Conservation (phyloP, 2,329 filamentous ascomycete species). For the Metarhizium album region DNA sequence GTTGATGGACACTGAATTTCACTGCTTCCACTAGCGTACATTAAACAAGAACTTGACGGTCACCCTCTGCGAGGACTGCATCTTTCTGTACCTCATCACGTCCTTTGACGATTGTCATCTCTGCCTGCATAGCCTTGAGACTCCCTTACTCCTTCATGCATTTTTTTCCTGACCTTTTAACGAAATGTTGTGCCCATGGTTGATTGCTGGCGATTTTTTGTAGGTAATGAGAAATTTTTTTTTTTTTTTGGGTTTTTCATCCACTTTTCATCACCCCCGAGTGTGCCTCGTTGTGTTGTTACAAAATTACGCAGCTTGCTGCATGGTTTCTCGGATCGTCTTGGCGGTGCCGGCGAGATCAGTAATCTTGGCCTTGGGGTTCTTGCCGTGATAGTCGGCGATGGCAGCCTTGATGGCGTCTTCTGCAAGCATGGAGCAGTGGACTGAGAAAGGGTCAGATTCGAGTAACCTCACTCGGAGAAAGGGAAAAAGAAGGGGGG, state of each 20-base stretch:
- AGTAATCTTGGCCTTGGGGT: conserved; percentile 42
- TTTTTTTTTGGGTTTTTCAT: conserved; percentile 1
- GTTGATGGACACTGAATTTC: not conserved
- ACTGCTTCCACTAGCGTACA: not conserved
- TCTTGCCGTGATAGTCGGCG: conserved; percentile 82
- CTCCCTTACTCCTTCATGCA: not conserved
- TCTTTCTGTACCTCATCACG: not conserved
- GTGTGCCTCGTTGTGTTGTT: not conserved
- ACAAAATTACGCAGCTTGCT: conserved; percentile 7
- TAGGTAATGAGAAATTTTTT: not conserved
- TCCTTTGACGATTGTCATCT: not conserved
- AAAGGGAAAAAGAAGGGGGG: not conserved
- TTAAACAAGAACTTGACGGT: not conserved
- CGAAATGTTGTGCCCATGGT: not conserved
- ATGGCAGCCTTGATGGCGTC: conserved; percentile 89
- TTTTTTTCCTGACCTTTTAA: not conserved
- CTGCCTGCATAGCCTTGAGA: not conserved
- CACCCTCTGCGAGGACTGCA: not conserved
- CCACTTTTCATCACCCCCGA: not conserved
- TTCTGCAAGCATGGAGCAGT: conserved; percentile 87
- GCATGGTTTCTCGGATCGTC: conserved; percentile 14
- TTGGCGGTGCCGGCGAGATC: conserved; percentile 63
- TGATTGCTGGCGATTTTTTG: not conserved
- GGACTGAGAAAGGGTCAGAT: conserved; percentile 45
- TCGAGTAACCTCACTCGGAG: too few relatives aligned